These are phyloP conservation scores for Elsinoe fawcettii DNA, from an alignment of 2,329 filamentous ascomycete species.

Conservation along the genomic window DNA sequence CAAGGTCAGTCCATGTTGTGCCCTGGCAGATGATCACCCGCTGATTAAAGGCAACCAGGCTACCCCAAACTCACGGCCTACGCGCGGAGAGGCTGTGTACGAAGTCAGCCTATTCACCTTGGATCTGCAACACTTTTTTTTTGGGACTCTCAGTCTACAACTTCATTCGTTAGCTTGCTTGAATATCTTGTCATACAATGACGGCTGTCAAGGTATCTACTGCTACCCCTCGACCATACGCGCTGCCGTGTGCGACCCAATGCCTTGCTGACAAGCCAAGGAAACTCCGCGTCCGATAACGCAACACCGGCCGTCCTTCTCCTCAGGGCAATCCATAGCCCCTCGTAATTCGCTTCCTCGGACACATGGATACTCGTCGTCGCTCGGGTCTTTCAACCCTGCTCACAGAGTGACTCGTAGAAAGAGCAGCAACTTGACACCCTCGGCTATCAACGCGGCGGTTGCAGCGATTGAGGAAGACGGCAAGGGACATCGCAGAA, in stretches of 20 bases:
- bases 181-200: conserved; percentile 1
- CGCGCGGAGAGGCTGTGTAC: conserved; percentile 11
- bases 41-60: conserved; percentile 12
- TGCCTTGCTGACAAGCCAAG: conserved; percentile 18
- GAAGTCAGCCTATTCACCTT: conserved; percentile 6
- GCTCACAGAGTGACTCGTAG: conserved; percentile 82
- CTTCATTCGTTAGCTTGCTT: background rate
- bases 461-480: conserved; percentile 55
- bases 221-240: background rate
- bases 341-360: conserved; percentile 60
- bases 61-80: conserved; percentile 8
- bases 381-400: conserved; percentile 67
- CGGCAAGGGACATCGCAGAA: conserved; percentile 53
- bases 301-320: conserved; percentile 47
- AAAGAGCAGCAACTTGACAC: conserved; percentile 82
- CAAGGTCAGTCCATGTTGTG: background rate
- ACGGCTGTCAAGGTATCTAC: conserved; percentile 11
- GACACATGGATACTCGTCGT: conserved; percentile 73
- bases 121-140: conserved; percentile 12
- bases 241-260: conserved; percentile 1
- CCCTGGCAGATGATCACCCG: conserved; percentile 6
- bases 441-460: conserved; percentile 46
- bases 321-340: conserved; percentile 53
- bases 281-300: conserved; percentile 37
- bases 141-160: background rate